phyloP scores from a whole-genome alignment of 257 asterid genomes.

The Penstemon davidsonii region DNA sequence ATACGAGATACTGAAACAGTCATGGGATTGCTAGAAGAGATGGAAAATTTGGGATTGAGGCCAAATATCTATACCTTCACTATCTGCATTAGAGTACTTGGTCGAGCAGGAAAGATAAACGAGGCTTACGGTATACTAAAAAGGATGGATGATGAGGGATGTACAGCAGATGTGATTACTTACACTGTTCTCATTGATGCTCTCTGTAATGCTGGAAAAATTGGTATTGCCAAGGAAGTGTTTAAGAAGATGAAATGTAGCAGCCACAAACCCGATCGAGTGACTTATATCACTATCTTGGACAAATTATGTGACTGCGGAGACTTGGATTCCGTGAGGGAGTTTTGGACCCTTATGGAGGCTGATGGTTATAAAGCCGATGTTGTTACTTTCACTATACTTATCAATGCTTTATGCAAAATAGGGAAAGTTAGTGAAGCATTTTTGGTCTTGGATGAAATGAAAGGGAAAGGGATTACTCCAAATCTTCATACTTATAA shows the following conservation, averaged over 20 bases:
- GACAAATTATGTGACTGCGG: slow-evolving; percentile 74
- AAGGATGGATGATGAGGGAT: slow-evolving; percentile 86
- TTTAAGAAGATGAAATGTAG: slow-evolving; percentile 73
- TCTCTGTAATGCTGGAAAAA: slow-evolving; percentile 85
- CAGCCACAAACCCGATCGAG: slow-evolving; percentile 85
- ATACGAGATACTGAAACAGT: slow-evolving; percentile 75
- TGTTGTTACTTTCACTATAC: slow-evolving; percentile 82
- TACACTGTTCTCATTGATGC: slow-evolving; percentile 94
- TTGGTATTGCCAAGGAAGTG: slow-evolving; percentile 68
- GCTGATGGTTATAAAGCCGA: slow-evolving; percentile 79
- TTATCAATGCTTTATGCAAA: slow-evolving; percentile 78
- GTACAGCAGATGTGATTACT: slow-evolving; percentile 92
- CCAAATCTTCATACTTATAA: slow-evolving; percentile 92
- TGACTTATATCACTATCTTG: slow-evolving; percentile 83
- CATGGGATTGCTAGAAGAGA: slow-evolving; percentile 74
- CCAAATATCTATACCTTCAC: slow-evolving; percentile 93
- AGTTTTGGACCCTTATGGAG: slow-evolving; percentile 72
- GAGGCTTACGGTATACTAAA: slow-evolving; percentile 67
- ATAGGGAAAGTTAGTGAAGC: slow-evolving; percentile 70
- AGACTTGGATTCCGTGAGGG: slow-evolving; percentile 68
- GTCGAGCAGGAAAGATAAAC: slow-evolving; percentile 79
- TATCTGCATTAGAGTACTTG: slow-evolving; percentile 90
- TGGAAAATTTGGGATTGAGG: slow-evolving; percentile 76
- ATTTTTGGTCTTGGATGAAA: slow-evolving; percentile 56
- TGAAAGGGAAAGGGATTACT: slow-evolving; percentile 59